Conservation (phyloP, 768 basidiomycete species). For the Psilocybe sp. region DNA sequence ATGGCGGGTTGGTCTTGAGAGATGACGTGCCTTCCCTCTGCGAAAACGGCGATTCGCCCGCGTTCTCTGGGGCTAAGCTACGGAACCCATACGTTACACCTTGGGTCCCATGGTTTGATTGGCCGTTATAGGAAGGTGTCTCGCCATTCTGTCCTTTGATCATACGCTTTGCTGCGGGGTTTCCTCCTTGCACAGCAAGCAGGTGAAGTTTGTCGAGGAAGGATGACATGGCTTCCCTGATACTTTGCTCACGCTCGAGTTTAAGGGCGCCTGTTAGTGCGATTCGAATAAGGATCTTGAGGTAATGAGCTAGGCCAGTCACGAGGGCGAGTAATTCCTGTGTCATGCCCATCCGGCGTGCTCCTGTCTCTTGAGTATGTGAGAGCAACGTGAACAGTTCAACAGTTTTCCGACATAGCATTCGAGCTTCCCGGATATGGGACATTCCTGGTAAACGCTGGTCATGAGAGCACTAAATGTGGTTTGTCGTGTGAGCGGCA, state of each 20-base stretch:
- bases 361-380: conserved; percentile 90
- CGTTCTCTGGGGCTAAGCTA: conserved; percentile 86
- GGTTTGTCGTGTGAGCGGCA: conserved; percentile 18
- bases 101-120: conserved; percentile 72
- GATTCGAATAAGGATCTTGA: conserved; percentile 98
- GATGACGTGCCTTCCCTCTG: conserved; percentile 43
- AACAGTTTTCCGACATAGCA: conserved; percentile 98
- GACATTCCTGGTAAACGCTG: conserved; percentile 74
- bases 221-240: conserved; percentile 78
- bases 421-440: conserved; percentile 95
- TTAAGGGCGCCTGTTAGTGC: conserved; percentile 94
- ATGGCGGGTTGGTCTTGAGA: conserved; percentile 70
- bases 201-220: conserved; percentile 94
- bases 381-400: conserved; percentile 96
- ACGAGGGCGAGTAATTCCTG: conserved; percentile 96
- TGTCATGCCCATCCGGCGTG: conserved; percentile 92
- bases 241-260: conserved; percentile 86
- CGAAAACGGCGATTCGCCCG: conserved; percentile 85
- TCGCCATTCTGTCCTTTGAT: conserved; percentile 77
- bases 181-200: conserved; percentile 82
- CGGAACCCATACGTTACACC: conserved; percentile 91
- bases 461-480: conserved; percentile 1
- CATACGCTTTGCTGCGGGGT: conserved; percentile 72
- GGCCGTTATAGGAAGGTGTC: conserved; percentile 35
- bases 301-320: conserved; percentile 97